Evolutionary conservation across 257 asterid genomes (phyloP).

Genomic region (Rubia yunnanensis): DNA sequence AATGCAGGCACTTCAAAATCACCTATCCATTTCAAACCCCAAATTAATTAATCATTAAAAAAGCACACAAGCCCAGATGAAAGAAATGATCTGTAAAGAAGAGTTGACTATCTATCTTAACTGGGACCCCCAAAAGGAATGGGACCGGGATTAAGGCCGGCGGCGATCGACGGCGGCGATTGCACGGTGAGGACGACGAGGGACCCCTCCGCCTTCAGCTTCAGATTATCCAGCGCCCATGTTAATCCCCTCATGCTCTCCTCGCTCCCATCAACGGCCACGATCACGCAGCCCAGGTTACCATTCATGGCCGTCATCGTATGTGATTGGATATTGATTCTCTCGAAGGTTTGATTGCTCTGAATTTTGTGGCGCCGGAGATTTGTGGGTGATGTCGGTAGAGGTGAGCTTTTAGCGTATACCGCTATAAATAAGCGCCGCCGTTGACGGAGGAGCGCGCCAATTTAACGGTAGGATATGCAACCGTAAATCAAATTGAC

Average conservation of each 20-base stretch:
- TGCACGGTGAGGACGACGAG: conserved; percentile 34
- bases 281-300: conserved; percentile 30
- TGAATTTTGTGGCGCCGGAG: neutral
- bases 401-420: neutral
- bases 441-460: conserved; percentile 2
- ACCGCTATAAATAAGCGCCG: neutral
- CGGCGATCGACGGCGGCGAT: conserved; percentile 38
- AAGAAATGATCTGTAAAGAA: neutral
- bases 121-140: conserved; percentile 52
- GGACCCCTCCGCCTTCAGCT: conserved; percentile 21
- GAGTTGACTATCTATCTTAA: conserved; percentile 16
- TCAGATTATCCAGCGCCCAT: conserved; percentile 40
- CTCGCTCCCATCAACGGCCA: conserved; percentile 42
- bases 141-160: conserved; percentile 32
- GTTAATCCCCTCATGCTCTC: conserved; percentile 43
- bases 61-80: neutral
- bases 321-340: neutral
- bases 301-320: conserved; percentile 14
- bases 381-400: neutral
- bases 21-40: conserved; percentile 16
- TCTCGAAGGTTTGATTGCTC: neutral
- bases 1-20: conserved; percentile 45
- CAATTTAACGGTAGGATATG: neutral
- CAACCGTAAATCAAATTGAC: neutral
- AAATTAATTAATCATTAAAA: neutral